Conservation (phyloP, 1,139 yeast species). For the Trichomonascaceae sp. region DNA sequence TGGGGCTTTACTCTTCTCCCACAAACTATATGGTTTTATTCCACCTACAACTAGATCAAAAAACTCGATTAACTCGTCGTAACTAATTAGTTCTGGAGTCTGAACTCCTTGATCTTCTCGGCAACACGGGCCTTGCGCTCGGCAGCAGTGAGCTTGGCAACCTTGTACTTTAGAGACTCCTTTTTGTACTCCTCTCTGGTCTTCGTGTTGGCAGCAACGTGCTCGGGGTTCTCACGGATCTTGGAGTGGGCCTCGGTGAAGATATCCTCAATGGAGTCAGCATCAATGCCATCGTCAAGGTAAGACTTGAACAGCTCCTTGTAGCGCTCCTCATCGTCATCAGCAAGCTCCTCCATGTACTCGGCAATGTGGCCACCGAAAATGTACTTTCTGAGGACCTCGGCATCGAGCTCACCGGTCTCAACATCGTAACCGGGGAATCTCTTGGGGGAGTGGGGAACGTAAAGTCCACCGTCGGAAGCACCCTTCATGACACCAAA, state of each 20-base stretch:
- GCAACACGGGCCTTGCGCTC: slow-evolving; percentile 84
- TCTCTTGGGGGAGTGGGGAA: slow-evolving; percentile 99
- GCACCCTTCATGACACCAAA: slow-evolving; percentile 99
- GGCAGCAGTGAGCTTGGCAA: slow-evolving; percentile 76
- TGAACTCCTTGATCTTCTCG: slow-evolving; percentile 63
- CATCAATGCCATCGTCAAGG: slow-evolving; percentile 94
- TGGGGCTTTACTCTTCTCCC: too few species aligned
- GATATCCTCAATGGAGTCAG: slow-evolving; percentile 92
- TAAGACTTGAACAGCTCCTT: slow-evolving; percentile 90
- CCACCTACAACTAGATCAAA: too few species aligned
- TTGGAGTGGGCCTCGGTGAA: slow-evolving; percentile 90
- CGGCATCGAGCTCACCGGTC: slow-evolving; percentile 96
- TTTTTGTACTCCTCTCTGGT: slow-evolving; percentile 98
- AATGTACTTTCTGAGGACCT: slow-evolving; percentile 96
- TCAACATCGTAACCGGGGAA: slow-evolving; percentile 99
- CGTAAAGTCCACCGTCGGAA: slow-evolving; percentile 98
- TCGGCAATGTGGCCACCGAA: slow-evolving; percentile 99
- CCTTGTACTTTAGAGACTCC: slow-evolving; percentile 85
- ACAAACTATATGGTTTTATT: too few species aligned
- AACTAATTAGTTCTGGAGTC: slow-evolving; percentile 12
- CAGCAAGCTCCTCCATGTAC: slow-evolving; percentile 99
- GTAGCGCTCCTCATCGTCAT: slow-evolving; percentile 99
- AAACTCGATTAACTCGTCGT: too few species aligned
- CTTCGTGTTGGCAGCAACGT: slow-evolving; percentile 84
- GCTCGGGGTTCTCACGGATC: slow-evolving; percentile 86